phyloP scores from a whole-genome alignment of 495 filamentous ascomycete species.

The Thermothielavioides terrestris region DNA sequence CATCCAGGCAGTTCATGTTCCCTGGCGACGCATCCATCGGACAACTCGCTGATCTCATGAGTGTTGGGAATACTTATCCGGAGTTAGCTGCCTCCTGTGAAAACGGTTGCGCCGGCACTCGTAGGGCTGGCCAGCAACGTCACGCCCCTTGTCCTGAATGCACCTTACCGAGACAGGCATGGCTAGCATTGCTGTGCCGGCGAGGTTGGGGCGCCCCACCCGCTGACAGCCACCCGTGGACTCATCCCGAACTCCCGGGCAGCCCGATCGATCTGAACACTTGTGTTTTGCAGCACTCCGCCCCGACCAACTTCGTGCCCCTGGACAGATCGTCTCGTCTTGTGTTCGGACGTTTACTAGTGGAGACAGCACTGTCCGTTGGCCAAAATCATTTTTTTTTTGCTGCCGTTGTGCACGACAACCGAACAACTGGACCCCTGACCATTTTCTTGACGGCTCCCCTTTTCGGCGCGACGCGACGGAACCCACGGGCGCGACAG shows the following conservation, averaged over 20 bases:
- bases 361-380: background rate
- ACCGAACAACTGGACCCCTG: no score
- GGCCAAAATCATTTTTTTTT: no score
- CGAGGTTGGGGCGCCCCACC: constrained; percentile 1
- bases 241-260: background rate
- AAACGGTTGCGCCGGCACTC: no score
- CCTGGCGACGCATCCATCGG: no score
- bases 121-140: background rate
- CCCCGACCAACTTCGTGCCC: background rate
- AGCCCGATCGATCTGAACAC: background rate
- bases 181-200: background rate
- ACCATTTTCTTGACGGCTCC: no score
- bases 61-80: no score
- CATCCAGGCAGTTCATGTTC: no score
- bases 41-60: no score
- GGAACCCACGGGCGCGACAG: background rate
- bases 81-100: no score
- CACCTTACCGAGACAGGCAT: background rate
- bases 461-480: background rate
- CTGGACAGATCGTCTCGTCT: background rate
- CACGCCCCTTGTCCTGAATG: background rate
- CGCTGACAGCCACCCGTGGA: no score
- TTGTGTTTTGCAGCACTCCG: no score
- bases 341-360: background rate
- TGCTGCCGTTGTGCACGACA: no score